These are phyloP conservation scores for Capronia epimyces DNA, from an alignment of 2,329 filamentous ascomycete species.

Conservation along the genomic window DNA sequence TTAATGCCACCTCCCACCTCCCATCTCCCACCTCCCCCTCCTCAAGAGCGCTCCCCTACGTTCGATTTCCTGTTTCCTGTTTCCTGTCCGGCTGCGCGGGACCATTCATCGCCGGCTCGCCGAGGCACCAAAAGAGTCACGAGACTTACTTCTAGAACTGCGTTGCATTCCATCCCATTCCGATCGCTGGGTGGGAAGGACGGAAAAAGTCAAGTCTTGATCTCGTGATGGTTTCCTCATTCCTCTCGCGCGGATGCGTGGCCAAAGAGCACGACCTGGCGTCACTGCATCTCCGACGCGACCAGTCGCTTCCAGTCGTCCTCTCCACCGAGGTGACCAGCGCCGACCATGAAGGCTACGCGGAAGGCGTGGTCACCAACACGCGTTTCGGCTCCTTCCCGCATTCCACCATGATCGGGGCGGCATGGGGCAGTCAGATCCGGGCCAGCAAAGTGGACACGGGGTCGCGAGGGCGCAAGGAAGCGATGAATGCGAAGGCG, in stretches of 20 bases:
- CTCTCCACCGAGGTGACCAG: conserved; percentile 51
- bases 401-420: conserved; percentile 67
- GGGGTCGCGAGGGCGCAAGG: conserved; percentile 72
- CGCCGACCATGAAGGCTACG: conserved; percentile 64
- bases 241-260: conserved; percentile 63
- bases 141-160: too few species aligned
- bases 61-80: too few species aligned
- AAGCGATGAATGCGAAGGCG: conserved; percentile 48
- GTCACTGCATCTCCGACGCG: conserved; percentile 81
- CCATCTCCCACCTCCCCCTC: too few species aligned
- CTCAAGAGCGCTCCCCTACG: too few species aligned
- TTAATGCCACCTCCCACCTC: not conserved
- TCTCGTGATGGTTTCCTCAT: conserved; percentile 56
- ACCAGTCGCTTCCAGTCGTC: conserved; percentile 72
- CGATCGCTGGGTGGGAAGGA: too few species aligned
- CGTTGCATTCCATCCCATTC: too few species aligned
- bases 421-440: conserved; percentile 89
- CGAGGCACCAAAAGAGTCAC: too few species aligned
- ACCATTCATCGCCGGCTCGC: too few species aligned
- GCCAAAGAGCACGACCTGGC: conserved; percentile 65
- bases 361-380: conserved; percentile 74
- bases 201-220: too few species aligned
- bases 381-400: conserved; percentile 91
- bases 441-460: conserved; percentile 86
- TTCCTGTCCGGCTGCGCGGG: too few species aligned